phyloP scores from a whole-genome alignment of 164 flowering plant species.

The Nelumbo lutea region DNA sequence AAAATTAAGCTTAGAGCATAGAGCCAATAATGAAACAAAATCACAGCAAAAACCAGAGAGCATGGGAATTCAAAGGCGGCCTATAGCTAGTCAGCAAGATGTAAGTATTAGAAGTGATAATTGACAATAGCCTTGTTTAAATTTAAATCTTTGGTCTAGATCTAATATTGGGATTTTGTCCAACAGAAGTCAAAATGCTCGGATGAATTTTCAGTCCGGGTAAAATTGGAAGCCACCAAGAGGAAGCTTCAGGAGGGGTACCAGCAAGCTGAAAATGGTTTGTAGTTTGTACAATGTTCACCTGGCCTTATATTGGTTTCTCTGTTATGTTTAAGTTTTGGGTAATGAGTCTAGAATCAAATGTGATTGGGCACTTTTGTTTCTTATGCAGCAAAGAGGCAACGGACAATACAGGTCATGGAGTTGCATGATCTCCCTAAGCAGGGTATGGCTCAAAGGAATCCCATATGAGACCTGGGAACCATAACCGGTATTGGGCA shows the following conservation, averaged over 20 bases:
- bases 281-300: conserved; percentile 24
- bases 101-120: conserved; percentile 23
- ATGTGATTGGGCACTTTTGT: neutral
- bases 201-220: conserved; percentile 37
- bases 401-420: conserved; percentile 77
- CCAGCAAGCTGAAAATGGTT: conserved; percentile 79
- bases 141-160: neutral
- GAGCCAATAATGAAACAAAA: conserved; percentile 24
- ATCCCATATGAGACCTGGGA: conserved; percentile 43
- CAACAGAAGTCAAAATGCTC: conserved; percentile 38
- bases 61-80: conserved; percentile 30
- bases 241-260: conserved; percentile 73
- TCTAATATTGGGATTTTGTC: conserved; percentile 10
- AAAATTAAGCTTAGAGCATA: conserved; percentile 29
- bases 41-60: conserved; percentile 33
- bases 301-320: neutral
- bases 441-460: conserved; percentile 41
- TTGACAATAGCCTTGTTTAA: neutral
- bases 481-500: conserved; percentile 44
- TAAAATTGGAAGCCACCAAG: conserved; percentile 59
- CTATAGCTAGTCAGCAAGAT: conserved; percentile 31
- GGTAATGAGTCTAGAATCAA: neutral
- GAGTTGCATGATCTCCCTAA: conserved; percentile 75
- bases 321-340: neutral
- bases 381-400: conserved; percentile 67